Evolutionary conservation across 163 green algal genomes (phyloP).

Genomic region (Scenedesmus sp.): DNA sequence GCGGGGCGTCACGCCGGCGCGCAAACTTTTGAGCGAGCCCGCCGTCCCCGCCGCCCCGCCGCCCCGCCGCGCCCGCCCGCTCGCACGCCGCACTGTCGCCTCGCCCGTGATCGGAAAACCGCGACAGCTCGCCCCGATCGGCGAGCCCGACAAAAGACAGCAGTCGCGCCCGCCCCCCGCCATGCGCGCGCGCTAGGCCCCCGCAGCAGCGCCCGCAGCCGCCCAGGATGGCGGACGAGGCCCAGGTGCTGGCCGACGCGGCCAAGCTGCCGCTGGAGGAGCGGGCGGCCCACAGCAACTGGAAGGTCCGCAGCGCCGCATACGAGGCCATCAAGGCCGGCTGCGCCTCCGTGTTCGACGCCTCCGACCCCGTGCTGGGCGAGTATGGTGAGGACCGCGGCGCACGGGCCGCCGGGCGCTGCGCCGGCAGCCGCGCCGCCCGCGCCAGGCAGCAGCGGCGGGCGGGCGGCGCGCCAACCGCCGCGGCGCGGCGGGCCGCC

Average conservation of each 20-base stretch:
- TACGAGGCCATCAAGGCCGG: constrained; percentile 79
- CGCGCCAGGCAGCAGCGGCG: not conserved
- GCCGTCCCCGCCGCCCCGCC: too few species aligned
- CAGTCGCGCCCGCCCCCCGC: too few species aligned
- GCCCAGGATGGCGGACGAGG: constrained; percentile 71
- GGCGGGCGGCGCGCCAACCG: not conserved
- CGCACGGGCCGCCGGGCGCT: not conserved
- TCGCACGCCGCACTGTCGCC: too few species aligned
- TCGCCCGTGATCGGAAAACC: too few species aligned
- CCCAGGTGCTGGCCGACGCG: constrained; percentile 71
- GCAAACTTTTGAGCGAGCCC: too few species aligned
- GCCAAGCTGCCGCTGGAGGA: constrained; percentile 81
- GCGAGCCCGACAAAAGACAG: too few species aligned
- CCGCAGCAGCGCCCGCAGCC: not conserved
- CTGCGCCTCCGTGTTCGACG: constrained; percentile 68
- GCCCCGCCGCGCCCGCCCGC: too few species aligned
- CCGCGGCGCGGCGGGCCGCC: too few species aligned
- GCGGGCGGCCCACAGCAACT: constrained; percentile 84
- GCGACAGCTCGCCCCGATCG: too few species aligned
- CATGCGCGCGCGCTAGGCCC: too few species aligned
- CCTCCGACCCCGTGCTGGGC: constrained; percentile 69
- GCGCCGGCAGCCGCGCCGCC: not conserved
- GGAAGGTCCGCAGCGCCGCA: constrained; percentile 88
- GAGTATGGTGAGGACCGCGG: constrained; percentile 68
- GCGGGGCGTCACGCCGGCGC: too few species aligned